Evolutionary conservation across 2,329 filamentous ascomycete genomes (phyloP).

Genomic region (Phialophora expanda): DNA sequence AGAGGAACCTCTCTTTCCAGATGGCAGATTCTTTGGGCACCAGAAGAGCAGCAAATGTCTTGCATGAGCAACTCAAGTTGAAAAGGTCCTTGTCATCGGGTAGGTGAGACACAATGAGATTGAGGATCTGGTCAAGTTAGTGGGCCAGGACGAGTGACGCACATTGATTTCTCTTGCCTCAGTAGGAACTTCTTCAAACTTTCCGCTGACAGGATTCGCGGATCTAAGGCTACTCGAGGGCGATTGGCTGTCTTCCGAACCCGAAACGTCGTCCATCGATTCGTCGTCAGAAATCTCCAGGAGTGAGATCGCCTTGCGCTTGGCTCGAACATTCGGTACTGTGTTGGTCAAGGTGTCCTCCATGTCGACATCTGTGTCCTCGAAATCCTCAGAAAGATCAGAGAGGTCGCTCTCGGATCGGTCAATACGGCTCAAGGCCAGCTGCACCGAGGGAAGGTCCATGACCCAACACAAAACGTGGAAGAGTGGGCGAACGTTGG

Average conservation of each 20-base stretch:
- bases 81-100: constrained; percentile 43
- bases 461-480: not conserved
- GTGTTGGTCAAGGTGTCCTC: not conserved
- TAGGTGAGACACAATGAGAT: constrained; percentile 31
- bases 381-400: constrained; percentile 30
- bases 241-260: not conserved
- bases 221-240: not conserved
- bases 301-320: constrained; percentile 13
- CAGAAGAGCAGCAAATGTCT: constrained; percentile 39
- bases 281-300: not conserved
- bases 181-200: constrained; percentile 29
- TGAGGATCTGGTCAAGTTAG: constrained; percentile 28
- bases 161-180: constrained; percentile 24
- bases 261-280: not conserved
- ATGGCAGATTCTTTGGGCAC: constrained; percentile 42
- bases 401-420: constrained; percentile 28
- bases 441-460: constrained; percentile 1
- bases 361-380: constrained; percentile 18
- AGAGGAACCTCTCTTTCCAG: constrained; percentile 46
- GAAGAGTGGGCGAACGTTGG: not conserved
- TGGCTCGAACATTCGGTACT: not conserved
- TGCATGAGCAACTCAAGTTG: constrained; percentile 42
- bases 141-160: not conserved
- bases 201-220: not conserved
- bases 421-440: constrained; percentile 7